Evolutionary conservation across 768 basidiomycete species (phyloP).

Genomic region (Boletus coccyginus): DNA sequence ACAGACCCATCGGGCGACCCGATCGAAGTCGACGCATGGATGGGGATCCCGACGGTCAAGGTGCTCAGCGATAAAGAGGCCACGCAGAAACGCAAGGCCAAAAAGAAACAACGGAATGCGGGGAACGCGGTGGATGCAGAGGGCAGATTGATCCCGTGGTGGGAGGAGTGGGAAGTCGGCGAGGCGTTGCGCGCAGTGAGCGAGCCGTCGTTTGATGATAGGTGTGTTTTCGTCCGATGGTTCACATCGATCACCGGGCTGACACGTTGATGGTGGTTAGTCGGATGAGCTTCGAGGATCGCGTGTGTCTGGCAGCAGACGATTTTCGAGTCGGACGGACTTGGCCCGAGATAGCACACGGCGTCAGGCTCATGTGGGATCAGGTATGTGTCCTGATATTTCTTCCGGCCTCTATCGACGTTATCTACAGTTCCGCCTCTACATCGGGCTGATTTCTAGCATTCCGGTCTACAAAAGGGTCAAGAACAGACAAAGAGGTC

Average conservation of each 20-base stretch:
- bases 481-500: slow-evolving; percentile 15
- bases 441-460: slow-evolving; percentile 30
- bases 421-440: slow-evolving; percentile 29
- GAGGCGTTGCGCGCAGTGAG: slow-evolving; percentile 22
- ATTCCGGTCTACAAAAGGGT: slow-evolving; percentile 31
- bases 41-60: slow-evolving; percentile 24
- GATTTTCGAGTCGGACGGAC: slow-evolving; percentile 31
- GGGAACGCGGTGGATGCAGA: slow-evolving; percentile 18
- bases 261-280: background rate
- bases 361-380: slow-evolving; percentile 31
- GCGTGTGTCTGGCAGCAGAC: slow-evolving; percentile 27
- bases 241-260: background rate
- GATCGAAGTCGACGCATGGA: slow-evolving; percentile 28
- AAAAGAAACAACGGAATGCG: slow-evolving; percentile 14
- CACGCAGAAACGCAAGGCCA: slow-evolving; percentile 12
- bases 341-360: slow-evolving; percentile 30
- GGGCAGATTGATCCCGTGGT: slow-evolving; percentile 29
- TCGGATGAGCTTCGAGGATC: slow-evolving; percentile 15
- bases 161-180: slow-evolving; percentile 33
- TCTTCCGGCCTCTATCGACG: background rate
- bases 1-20: slow-evolving; percentile 5
- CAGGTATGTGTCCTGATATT: slow-evolving; percentile 16
- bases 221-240: slow-evolving; percentile 18
- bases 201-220: slow-evolving; percentile 19
- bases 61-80: slow-evolving; percentile 25